Evolutionary conservation across 2,329 filamentous ascomycete genomes (phyloP).

Genomic region (Dactylellina haptotyla): DNA sequence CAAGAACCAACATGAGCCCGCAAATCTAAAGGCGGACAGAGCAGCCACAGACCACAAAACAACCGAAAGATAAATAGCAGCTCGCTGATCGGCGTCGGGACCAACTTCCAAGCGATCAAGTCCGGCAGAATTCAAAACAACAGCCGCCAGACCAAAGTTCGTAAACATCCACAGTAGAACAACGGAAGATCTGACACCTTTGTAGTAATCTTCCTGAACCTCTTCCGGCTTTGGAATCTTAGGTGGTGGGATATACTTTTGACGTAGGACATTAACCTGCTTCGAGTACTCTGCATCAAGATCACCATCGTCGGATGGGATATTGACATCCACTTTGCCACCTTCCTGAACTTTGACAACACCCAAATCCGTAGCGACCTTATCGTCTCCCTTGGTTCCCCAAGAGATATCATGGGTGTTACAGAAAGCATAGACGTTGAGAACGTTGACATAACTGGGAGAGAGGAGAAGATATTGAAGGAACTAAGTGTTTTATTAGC

Average conservation of each 20-base stretch:
- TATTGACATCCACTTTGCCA: slow-evolving; percentile 89
- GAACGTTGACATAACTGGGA: slow-evolving; percentile 96
- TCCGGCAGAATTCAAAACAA: slow-evolving; percentile 87
- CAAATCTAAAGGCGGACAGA: slow-evolving; percentile 84
- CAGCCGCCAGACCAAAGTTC: slow-evolving; percentile 86
- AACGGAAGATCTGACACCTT: slow-evolving; percentile 89
- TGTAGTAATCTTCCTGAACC: slow-evolving; percentile 98
- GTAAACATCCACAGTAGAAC: slow-evolving; percentile 96
- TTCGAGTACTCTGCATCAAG: slow-evolving; percentile 93
- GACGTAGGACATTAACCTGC: slow-evolving; percentile 77
- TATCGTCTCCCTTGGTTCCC: slow-evolving; percentile 98
- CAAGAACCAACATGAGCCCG: slow-evolving; percentile 91
- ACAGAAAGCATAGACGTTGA: slow-evolving; percentile 99
- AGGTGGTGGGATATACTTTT: slow-evolving; percentile 78
- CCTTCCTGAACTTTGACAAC: slow-evolving; percentile 86
- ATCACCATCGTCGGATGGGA: slow-evolving; percentile 89
- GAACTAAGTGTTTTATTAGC: slow-evolving; percentile 67
- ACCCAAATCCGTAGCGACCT: slow-evolving; percentile 72
- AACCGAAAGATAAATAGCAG: slow-evolving; percentile 84
- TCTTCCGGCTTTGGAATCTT: slow-evolving; percentile 68
- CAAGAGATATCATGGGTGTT: slow-evolving; percentile 98
- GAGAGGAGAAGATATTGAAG: slow-evolving; percentile 93
- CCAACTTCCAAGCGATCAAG: slow-evolving; percentile 72
- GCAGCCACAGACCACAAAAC: slow-evolving; percentile 90
- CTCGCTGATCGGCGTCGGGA: slow-evolving; percentile 65